Evolutionary conservation across 768 basidiomycete species (phyloP), one percentile per base, ranked within the genome.

Genomic region (Lactarius deliciosus): DNA sequence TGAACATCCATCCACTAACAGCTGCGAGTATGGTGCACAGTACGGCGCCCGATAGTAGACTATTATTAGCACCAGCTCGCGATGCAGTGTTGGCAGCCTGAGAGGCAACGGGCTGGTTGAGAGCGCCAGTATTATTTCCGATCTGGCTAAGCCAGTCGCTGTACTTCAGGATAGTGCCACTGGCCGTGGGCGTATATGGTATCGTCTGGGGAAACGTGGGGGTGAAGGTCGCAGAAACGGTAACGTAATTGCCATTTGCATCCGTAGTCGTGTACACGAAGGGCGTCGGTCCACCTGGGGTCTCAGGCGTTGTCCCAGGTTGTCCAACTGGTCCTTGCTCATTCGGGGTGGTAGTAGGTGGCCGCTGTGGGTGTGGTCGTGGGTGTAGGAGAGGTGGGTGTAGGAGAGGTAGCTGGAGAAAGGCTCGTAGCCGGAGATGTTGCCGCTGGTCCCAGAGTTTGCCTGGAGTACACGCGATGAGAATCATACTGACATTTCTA

Each of bases 281-380:
- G 1, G 73, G 66, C 1, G 76, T 78, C 13, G 68, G 68, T 18
- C 68, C 71, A 25, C 69, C 62, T 2, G 68, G 43, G 0, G 68
- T 69, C n/a, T 69, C 20, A 5, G 72, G 68, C 3, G 74, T 72
- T 18, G 81, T 36, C 3, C 72, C 79, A 28, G 86, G 85, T 69
- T 83, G 81, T 8, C 81, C 88, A 0, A 89, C 87, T 3, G 87
- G 85, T 0, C 85, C 86, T 69, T 80, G 77, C 2, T 72, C 71
- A 18, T 40, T 61, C 16, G 70, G 36, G 3, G 73, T 54, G 3
- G 74, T 34, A 0, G 69, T 65, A 2, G 68, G 68, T 20, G 28
- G 64, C 30, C 2, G 73, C 61, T 2, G 73, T 34, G n/a, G 72
- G 22, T 10, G 73, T 41, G 18, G 73, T 41, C 0, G 76, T 68